Evolutionary conservation across 768 basidiomycete species (phyloP), one percentile per base, ranked within the genome.

Genomic region (Cystofilobasidium macerans): DNA sequence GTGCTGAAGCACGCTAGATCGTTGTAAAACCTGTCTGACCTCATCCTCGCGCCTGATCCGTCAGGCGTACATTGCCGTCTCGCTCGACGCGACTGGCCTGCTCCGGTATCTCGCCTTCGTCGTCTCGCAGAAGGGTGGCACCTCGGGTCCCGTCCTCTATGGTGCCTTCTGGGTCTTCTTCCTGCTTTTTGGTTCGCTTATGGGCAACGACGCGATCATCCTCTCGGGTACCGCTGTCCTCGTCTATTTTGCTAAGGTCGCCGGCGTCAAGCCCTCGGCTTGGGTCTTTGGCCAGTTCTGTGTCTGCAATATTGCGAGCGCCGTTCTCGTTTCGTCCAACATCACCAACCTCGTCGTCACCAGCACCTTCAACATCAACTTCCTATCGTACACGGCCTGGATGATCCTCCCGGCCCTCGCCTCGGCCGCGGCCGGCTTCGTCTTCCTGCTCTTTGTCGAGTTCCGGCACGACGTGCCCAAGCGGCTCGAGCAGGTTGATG

Each of bases 61-160:
- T 22, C 64, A 79, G 74, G 79, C 93, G 0, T 97, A 95, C 77
- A 86, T 95, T 80, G 85, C 91, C 6, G 86, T 95, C 38, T 89
- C 92, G 0, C 80, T 97, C 47, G 94, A 97, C 72, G 82, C 86
- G 11, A 91, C 91, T 0, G 94, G 94, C 7, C 80, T 92, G 20
- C 80, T 98, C 5, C 84, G 87, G 58, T 86, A 87, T 18, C 84
- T 91, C 1, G 92, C 93, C 0, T 91, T 89, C 77, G 87, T 84
- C 83, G 89, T 95, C 70, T 85, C 85, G 69, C 86, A 87, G 69
- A 82, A 81, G 72, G 87, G 89, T 28, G 87, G 89, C 7, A 68
- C 71, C 8, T 83, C 84, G 32, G 88, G 88, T n/a, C 79, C 80
- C 71, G 83, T 77, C 57, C 80, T 94, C 0, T 92, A 85, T 75